Evolutionary conservation across 306 rosid species (phyloP).

Genomic region (Sesbania bispinosa): DNA sequence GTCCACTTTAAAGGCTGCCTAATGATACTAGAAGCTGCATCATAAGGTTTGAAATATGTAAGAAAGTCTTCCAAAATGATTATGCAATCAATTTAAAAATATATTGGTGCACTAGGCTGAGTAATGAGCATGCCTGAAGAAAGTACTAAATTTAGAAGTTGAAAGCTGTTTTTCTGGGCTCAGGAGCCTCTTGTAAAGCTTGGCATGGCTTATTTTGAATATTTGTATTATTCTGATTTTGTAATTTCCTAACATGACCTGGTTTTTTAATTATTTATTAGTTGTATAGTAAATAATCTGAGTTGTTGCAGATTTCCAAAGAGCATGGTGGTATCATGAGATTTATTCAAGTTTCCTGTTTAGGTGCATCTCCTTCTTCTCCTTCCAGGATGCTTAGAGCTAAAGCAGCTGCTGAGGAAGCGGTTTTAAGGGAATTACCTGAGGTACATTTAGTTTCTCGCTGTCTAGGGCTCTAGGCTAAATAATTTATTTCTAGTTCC

Average conservation of each 20-base stretch:
- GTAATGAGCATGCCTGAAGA: not conserved
- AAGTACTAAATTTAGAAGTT: not conserved
- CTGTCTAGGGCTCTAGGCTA: not conserved
- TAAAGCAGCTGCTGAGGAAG: slow-evolving; percentile 91
- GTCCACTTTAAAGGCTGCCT: not conserved
- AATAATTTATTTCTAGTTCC: not conserved
- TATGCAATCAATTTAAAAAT: not conserved
- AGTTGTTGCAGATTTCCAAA: slow-evolving; percentile 72
- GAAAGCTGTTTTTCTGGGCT: slow-evolving; percentile 1
- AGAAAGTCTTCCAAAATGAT: not conserved
- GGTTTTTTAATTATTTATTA: not conserved
- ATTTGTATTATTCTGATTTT: slow-evolving; percentile 18
- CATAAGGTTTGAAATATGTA: not conserved
- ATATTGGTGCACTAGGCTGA: not conserved
- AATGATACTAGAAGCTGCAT: not conserved
- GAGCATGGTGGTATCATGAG: slow-evolving; percentile 98
- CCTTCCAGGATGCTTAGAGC: slow-evolving; percentile 77
- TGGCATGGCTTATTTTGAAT: slow-evolving; percentile 25
- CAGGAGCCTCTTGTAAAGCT: slow-evolving; percentile 20
- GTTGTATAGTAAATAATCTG: slow-evolving; percentile 11
- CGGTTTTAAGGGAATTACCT: slow-evolving; percentile 72
- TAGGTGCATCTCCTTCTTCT: slow-evolving; percentile 89
- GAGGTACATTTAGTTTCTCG: slow-evolving; percentile 53
- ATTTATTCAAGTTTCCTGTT: slow-evolving; percentile 86
- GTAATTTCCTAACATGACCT: slow-evolving; percentile 13